Conservation (phyloP, 2,329 filamentous ascomycete genomes). For the Fusarium compactum region DNA sequence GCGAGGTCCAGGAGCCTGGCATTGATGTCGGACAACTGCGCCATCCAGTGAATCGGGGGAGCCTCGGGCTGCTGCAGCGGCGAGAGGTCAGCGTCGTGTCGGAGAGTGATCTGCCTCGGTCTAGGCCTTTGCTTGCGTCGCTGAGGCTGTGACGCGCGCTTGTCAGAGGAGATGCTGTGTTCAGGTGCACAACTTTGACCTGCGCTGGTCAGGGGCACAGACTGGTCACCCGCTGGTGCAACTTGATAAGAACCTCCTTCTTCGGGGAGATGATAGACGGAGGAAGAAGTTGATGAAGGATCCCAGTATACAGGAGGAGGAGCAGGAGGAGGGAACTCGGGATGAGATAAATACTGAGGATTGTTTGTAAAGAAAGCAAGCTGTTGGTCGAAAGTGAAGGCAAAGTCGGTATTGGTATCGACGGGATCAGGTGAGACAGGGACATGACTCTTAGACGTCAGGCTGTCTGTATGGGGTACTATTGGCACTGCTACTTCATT, state of each 20-base stretch:
- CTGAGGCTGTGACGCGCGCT: slow-evolving; percentile 41
- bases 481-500: slow-evolving; percentile 46
- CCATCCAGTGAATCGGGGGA: slow-evolving; percentile 53
- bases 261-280: slow-evolving; percentile 33
- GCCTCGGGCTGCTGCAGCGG: slow-evolving; percentile 38
- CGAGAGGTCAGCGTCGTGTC: slow-evolving; percentile 38
- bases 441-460: slow-evolving; percentile 44
- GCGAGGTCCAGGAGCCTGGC: slow-evolving; percentile 55
- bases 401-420: slow-evolving; percentile 51
- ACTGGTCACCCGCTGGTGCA: slow-evolving; percentile 35
- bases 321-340: slow-evolving; percentile 34
- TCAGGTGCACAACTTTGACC: slow-evolving; percentile 40
- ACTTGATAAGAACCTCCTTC: slow-evolving; percentile 22
- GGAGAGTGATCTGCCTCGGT: slow-evolving; percentile 52
- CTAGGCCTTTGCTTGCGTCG: slow-evolving; percentile 42
- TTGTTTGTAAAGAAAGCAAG: slow-evolving; percentile 47
- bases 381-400: slow-evolving; percentile 52
- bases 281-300: not conserved
- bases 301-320: slow-evolving; percentile 40
- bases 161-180: slow-evolving; percentile 42
- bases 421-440: slow-evolving; percentile 48
- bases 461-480: slow-evolving; percentile 42
- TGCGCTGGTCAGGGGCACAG: slow-evolving; percentile 35
- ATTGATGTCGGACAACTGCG: slow-evolving; percentile 55
- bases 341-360: slow-evolving; percentile 49